Percentiles rank a stretch among this genome's conserved stretches.
Evolutionary conservation across 75 land plant species (phyloP).

Genomic region (Isoetes taiwanensis): DNA sequence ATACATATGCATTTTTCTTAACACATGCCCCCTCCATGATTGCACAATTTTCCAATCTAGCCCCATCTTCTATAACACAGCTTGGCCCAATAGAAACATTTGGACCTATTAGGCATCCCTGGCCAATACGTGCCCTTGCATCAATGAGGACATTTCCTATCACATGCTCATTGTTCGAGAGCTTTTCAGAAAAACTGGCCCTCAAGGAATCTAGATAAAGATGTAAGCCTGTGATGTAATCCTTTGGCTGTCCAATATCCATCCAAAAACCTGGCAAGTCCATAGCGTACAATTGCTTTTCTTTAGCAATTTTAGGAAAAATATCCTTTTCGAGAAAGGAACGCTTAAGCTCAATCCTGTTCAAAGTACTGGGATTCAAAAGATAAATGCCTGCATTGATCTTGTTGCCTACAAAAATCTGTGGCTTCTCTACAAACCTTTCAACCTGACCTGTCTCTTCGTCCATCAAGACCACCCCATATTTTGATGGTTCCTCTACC

Average conservation of each 20-base stretch:
- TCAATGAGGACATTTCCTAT: slow-evolving; percentile 1
- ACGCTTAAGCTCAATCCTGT: not conserved
- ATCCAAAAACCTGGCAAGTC: not conserved
- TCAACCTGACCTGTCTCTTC: not conserved
- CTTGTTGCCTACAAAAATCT: slow-evolving; percentile 4
- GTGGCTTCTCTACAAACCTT: slow-evolving; percentile 5
- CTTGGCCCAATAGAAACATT: not conserved
- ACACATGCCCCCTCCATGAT: not conserved
- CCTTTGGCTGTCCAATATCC: slow-evolving; percentile 7
- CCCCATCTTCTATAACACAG: slow-evolving; percentile 1
- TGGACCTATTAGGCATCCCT: not conserved
- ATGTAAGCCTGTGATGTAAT: not conserved
- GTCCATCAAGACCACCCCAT: slow-evolving; percentile 3
- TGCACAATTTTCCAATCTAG: not conserved
- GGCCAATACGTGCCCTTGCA: not conserved
- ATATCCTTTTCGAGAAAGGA: not conserved
- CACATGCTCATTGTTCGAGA: not conserved
- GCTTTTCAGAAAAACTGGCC: not conserved
- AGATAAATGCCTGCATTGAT: slow-evolving; percentile 1
- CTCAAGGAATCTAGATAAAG: not conserved
- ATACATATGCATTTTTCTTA: not conserved
- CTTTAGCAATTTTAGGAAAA: not conserved
- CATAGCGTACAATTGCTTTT: slow-evolving; percentile 1
- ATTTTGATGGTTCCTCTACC: slow-evolving; percentile 7
- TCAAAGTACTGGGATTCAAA: not conserved